Conservation (phyloP, 2,329 filamentous ascomycete species). For the Xenoacremonium recifei region DNA sequence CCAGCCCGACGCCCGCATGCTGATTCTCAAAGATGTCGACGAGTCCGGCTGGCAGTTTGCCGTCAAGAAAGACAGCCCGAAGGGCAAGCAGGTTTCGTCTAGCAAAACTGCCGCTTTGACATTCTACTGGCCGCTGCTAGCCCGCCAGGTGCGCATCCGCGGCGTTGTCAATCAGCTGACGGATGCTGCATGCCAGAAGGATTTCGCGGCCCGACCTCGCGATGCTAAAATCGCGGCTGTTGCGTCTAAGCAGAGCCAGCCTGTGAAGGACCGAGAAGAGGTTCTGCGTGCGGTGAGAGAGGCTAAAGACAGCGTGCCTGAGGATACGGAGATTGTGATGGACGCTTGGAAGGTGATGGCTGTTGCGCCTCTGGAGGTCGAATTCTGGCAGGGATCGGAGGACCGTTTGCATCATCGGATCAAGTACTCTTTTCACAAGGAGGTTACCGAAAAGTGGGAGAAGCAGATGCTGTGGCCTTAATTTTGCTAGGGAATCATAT, state of each 20-base stretch:
- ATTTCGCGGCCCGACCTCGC: conserved; percentile 6
- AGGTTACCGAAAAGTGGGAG: neutral
- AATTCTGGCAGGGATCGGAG: conserved; percentile 7
- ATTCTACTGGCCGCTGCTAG: conserved; percentile 11
- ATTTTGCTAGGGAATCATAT: no score
- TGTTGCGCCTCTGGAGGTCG: conserved; percentile 1
- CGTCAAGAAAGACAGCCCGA: conserved; percentile 9
- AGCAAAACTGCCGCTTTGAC: conserved; percentile 6
- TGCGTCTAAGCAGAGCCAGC: conserved; percentile 5
- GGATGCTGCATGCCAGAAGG: conserved; percentile 3
- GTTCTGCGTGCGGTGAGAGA: neutral
- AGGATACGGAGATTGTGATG: neutral
- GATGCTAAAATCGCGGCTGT: conserved; percentile 4
- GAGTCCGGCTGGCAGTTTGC: conserved; percentile 10
- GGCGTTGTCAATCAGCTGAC: conserved; percentile 1
- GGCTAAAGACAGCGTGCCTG: neutral
- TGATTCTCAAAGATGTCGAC: conserved; percentile 12
- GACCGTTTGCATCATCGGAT: conserved; percentile 5
- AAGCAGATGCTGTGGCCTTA: conserved; percentile 2
- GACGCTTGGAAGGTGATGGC: conserved; percentile 4
- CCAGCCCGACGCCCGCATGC: conserved; percentile 9
- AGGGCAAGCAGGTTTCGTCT: conserved; percentile 6
- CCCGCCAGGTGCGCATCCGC: conserved; percentile 7
- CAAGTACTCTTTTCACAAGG: conserved; percentile 1
- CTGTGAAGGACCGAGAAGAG: neutral